Base-by-base conservation (phyloP, 306 rosid species). In the Corylus heterophylla region DNA sequence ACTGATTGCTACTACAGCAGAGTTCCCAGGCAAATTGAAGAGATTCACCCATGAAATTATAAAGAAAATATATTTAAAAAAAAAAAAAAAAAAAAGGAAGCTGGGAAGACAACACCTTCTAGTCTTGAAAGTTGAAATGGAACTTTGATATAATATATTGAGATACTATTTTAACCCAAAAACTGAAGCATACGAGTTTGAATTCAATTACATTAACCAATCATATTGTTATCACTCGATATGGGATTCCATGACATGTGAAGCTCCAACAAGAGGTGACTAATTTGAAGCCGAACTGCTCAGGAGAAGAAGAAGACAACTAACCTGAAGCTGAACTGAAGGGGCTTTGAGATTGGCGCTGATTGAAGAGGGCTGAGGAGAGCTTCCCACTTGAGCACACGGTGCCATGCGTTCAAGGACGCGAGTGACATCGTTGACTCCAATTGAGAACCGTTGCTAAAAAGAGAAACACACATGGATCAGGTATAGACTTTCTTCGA, bases 321-420 rank as follows among this genome's bases (percentile, higher is more conserved):
- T 67, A 80, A 89, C 94, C 96, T 90, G 96, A 84, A 94, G 88
- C 86, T 61, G 74, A 42, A 83, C 83, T 2, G 80, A 70, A 76
- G 93, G 39, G 45, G 77, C 70, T 78, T 71, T 88, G 44, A 31
- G 56, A 48, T 72, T 87, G 78, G 71, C 54, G 76, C 81, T 51
- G 56, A 42, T 39, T 67, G 31, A 71, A 79, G 77, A 68, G 42
- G 71, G n/a, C 35, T 12, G 71, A 70, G 76, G 18, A 58, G 76
- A 76, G 71, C 54, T 74, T 74, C 63, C 83, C 63, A 59, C 69
- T 76, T 81, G 78, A 22, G 76, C 61, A 71, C 80, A 35, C 2
- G 92, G 94, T n/a, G 69, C 69, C 98, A 93, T 93, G 58, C 89
- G 93, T 87, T 93, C 95, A 69, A 94, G 97, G 27, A 89, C 84